These are phyloP conservation scores for Paecilomyces variotii DNA, from an alignment of 2,329 filamentous ascomycete genomes.

Conservation along the genomic window DNA sequence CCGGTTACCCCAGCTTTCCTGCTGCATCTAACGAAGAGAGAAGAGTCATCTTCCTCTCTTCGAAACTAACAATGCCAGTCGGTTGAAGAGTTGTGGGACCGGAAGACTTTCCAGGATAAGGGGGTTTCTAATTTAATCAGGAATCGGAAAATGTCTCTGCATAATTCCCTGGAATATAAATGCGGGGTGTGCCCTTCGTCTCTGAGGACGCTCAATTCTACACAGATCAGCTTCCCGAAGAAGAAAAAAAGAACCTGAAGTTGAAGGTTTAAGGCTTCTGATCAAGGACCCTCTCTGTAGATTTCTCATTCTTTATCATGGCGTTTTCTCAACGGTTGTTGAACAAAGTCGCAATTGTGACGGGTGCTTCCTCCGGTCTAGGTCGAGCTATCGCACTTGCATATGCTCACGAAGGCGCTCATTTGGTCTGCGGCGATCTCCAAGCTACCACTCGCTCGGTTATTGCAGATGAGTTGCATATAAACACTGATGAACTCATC, in stretches of 20 bases:
- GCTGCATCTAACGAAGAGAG: background rate
- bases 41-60: background rate
- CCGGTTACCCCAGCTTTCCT: background rate
- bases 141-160: background rate
- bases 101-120: background rate
- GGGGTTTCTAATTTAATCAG: background rate
- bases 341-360: constrained; percentile 12
- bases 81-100: background rate
- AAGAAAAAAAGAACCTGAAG: background rate
- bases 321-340: background rate
- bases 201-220: background rate
- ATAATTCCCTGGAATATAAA: background rate
- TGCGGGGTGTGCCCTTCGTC: background rate
- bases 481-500: constrained; percentile 2
- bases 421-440: constrained; percentile 14
- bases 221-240: background rate
- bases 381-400: constrained; percentile 12
- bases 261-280: background rate
- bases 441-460: constrained; percentile 1
- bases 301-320: background rate
- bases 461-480: background rate
- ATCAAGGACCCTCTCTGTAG: background rate
- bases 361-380: constrained; percentile 12
- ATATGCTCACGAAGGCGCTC: constrained; percentile 14
- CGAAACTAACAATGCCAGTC: background rate